Evolutionary conservation across 306 rosid genomes (phyloP), one percentile per base, ranked within the genome.

Genomic region (Citrullus mucosospermus): DNA sequence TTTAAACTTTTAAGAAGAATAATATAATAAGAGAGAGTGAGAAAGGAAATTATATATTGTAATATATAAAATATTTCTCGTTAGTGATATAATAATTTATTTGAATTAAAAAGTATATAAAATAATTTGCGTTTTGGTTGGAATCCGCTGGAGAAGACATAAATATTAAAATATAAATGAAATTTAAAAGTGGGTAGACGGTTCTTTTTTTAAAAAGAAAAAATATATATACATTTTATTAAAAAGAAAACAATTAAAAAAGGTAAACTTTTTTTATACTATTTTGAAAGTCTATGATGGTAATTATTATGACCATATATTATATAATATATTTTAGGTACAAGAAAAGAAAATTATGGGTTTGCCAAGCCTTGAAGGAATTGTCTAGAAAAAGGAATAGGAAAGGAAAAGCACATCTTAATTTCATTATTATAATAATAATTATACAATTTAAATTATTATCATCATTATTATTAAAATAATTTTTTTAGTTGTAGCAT

Each of bases 171-270:
- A 81, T 76, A 80, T 69, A 71, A 78, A 82, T 78, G 84, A 88
- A 90, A 63, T 46, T 78, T 48, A 43, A 78, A 62, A 89, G 94
- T 89, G 87, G 93, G 87, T 85, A 84, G 86, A 83, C 81, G 88
- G 53, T 18, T 60, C 66, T 25, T 77, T 39, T 77, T 44, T 44
- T 13, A 11, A 10, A 85, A 80, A 87, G 81, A 6, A 17, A 54
- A 2, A 8, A 48, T 51, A 22, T 22, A 16, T 58, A 50, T 10
- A 48, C 2, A 48, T 22, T 11, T 48, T 28, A 5, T 50, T 8
- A 1, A 50, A 84, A 81, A 88, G 2, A 82, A 84, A 82, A 84
- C 44, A 71, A 73, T 82, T 62, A 54, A 54, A 75, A 75, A 30
- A 75, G 18, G 6, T 11, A 51, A 53, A 25, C 11, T 44, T 48